Evolutionary conservation across 140 eudicot species (phyloP).

Genomic region (Artemisia princeps): DNA sequence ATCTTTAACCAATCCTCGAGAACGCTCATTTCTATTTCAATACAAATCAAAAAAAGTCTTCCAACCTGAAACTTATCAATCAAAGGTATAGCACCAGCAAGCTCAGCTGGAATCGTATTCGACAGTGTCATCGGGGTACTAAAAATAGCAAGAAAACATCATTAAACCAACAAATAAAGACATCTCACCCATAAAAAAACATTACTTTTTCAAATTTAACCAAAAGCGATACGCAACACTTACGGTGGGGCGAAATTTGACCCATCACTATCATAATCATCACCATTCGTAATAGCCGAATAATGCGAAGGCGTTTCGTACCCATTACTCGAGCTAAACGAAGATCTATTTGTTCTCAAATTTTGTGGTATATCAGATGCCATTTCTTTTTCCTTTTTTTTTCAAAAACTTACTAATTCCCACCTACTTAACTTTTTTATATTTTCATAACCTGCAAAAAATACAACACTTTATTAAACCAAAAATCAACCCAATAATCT

Average conservation of each 20-base stretch:
- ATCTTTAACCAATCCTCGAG: slow-evolving; percentile 9
- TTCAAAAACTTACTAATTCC: neutral
- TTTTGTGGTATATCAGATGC: slow-evolving; percentile 59
- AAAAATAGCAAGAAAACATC: slow-evolving; percentile 25
- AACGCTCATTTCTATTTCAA: neutral
- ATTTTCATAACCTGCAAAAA: slow-evolving; percentile 11
- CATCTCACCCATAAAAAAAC: slow-evolving; percentile 14
- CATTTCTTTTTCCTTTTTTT: slow-evolving; percentile 30
- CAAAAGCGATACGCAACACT: slow-evolving; percentile 25
- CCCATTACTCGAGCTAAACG: slow-evolving; percentile 73
- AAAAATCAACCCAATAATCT: too few relatives aligned
- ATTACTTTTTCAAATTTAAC: neutral
- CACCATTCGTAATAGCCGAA: slow-evolving; percentile 65
- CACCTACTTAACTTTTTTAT: slow-evolving; percentile 2
- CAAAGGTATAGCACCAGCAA: slow-evolving; percentile 93
- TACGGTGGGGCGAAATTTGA: slow-evolving; percentile 91
- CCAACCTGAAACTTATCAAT: slow-evolving; percentile 90
- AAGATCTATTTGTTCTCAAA: slow-evolving; percentile 54
- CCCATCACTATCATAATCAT: slow-evolving; percentile 93
- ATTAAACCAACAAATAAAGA: slow-evolving; percentile 9
- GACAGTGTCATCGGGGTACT: slow-evolving; percentile 91
- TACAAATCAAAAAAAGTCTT: neutral
- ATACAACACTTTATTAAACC: too few relatives aligned
- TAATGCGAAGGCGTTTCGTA: slow-evolving; percentile 57
- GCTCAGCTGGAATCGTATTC: slow-evolving; percentile 75